Conservation (phyloP, 108 stramenopile species). For the Ochromonas danica region DNA sequence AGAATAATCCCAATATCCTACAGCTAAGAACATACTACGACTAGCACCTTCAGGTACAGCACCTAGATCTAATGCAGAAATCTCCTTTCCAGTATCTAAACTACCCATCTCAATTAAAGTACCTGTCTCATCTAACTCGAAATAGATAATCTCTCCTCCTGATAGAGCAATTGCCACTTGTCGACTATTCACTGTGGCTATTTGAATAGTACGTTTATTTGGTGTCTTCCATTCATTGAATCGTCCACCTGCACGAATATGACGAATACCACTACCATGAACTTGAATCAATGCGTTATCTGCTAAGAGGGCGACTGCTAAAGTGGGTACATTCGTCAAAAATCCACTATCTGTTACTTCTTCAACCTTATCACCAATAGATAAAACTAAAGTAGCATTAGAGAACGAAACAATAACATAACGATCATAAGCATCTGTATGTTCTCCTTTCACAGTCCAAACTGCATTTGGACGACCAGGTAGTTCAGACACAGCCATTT, state of each 20-base stretch:
- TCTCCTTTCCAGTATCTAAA: slow-evolving; percentile 79
- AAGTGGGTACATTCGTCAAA: slow-evolving; percentile 74
- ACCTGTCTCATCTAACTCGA: slow-evolving; percentile 84
- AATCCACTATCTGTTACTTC: slow-evolving; percentile 84
- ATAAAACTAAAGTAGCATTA: slow-evolving; percentile 91
- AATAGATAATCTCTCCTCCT: slow-evolving; percentile 90
- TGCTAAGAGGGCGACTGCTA: slow-evolving; percentile 79
- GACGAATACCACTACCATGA: slow-evolving; percentile 79
- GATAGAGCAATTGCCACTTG: slow-evolving; percentile 87
- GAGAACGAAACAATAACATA: slow-evolving; percentile 95
- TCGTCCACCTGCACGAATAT: slow-evolving; percentile 65
- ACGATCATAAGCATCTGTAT: slow-evolving; percentile 55
- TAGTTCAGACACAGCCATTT: slow-evolving; percentile 86
- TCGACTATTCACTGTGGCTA: slow-evolving; percentile 77
- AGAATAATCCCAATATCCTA: slow-evolving; percentile 83
- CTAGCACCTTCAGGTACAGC: slow-evolving; percentile 70
- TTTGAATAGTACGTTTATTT: slow-evolving; percentile 80
- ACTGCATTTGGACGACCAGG: slow-evolving; percentile 87
- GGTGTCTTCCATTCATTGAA: slow-evolving; percentile 83
- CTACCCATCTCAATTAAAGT: slow-evolving; percentile 72
- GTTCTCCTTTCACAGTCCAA: slow-evolving; percentile 76
- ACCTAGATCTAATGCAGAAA: slow-evolving; percentile 86
- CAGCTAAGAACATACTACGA: slow-evolving; percentile 75
- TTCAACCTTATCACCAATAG: slow-evolving; percentile 90
- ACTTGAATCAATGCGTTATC: slow-evolving; percentile 82